Conservation (phyloP, 2,329 filamentous ascomycete species). For the Blastomyces emzantsi region DNA sequence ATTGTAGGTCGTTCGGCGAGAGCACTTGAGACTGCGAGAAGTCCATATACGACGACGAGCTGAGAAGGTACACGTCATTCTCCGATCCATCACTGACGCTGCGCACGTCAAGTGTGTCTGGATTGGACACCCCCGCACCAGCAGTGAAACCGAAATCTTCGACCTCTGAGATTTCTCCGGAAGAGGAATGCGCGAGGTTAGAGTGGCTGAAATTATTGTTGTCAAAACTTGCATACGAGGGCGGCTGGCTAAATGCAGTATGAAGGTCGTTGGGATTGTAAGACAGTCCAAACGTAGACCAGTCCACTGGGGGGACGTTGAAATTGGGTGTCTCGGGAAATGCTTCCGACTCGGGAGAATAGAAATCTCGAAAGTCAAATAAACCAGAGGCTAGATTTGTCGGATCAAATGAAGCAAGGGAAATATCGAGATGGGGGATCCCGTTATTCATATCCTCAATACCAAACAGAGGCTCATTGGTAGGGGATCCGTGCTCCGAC, state of each 20-base stretch:
- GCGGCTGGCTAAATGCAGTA: slow-evolving; percentile 36
- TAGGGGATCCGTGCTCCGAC: slow-evolving; percentile 41
- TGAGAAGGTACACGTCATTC: slow-evolving; percentile 34
- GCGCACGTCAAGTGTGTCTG: slow-evolving; percentile 24
- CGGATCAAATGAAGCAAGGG: slow-evolving; percentile 30
- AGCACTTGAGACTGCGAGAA: slow-evolving; percentile 35
- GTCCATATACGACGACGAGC: slow-evolving; percentile 36
- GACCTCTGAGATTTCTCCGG: slow-evolving; percentile 42
- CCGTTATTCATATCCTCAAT: slow-evolving; percentile 29
- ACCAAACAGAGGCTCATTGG: slow-evolving; percentile 25
- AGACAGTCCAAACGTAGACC: slow-evolving; percentile 40
- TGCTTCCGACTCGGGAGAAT: slow-evolving; percentile 37
- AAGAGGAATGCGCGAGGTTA: slow-evolving; percentile 38
- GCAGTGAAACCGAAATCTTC: slow-evolving; percentile 35
- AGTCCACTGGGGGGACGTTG: slow-evolving; percentile 38
- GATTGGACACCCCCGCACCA: slow-evolving; percentile 2
- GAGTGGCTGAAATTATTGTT: slow-evolving; percentile 33
- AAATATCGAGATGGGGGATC: slow-evolving; percentile 34
- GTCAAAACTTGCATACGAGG: slow-evolving; percentile 40
- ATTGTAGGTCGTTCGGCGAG: slow-evolving; percentile 33
- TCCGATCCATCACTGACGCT: slow-evolving; percentile 36
- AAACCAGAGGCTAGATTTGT: slow-evolving; percentile 27
- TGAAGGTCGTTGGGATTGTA: slow-evolving; percentile 28
- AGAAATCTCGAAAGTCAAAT: slow-evolving; percentile 34
- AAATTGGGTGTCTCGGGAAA: slow-evolving; percentile 31